Evolutionary conservation across 2,329 filamentous ascomycete species (phyloP).

Genomic region (Penicillium sp.): DNA sequence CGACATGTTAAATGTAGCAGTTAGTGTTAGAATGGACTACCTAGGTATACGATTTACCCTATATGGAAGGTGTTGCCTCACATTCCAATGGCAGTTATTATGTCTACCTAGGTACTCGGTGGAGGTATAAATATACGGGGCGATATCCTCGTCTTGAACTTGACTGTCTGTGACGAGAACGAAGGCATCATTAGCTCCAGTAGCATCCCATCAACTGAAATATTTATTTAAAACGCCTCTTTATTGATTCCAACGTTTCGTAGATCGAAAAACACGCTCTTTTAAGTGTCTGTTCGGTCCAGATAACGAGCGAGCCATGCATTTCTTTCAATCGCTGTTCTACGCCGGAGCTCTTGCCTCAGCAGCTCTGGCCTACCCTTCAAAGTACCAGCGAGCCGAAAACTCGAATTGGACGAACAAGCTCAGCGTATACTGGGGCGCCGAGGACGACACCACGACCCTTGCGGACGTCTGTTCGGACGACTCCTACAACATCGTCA

Average conservation of each 20-base stretch:
- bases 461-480: slow-evolving; percentile 12
- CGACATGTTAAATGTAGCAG: neutral
- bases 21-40: no score
- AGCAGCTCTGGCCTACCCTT: slow-evolving; percentile 3
- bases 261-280: no score
- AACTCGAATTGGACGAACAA: slow-evolving; percentile 2
- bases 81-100: no score
- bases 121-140: no score
- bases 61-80: neutral
- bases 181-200: no score
- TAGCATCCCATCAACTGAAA: no score
- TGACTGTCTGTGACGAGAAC: no score
- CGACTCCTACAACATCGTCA: slow-evolving; percentile 36
- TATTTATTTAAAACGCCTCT: no score
- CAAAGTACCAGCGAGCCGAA: neutral
- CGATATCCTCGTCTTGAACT: no score
- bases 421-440: slow-evolving; percentile 12
- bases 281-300: neutral
- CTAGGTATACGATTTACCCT: neutral
- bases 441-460: slow-evolving; percentile 13
- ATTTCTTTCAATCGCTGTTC: slow-evolving; percentile 5
- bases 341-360: slow-evolving; percentile 2
- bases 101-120: no score
- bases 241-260: no score
- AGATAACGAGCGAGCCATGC: neutral